These are phyloP conservation scores for Salix viminalis DNA, from an alignment of 345 rosid genomes.

Conservation along the genomic window DNA sequence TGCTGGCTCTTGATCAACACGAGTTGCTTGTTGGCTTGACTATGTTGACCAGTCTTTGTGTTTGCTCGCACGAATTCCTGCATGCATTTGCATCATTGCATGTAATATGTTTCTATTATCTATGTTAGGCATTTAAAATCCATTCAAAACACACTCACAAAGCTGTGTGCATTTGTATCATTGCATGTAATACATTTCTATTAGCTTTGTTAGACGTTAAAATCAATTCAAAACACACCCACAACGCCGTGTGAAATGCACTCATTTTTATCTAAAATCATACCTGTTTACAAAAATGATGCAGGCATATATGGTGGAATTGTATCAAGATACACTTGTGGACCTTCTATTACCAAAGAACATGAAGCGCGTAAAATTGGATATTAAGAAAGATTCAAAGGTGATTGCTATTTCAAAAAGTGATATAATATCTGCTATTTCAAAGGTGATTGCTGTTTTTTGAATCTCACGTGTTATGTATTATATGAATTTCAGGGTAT, in stretches of 20 bases:
- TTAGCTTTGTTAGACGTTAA: not conserved
- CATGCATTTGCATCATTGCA: not conserved
- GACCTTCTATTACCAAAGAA: slow-evolving; percentile 77
- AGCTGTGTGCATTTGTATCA: not conserved
- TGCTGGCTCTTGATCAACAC: not conserved
- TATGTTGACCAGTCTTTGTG: not conserved
- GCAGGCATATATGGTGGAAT: slow-evolving; percentile 92
- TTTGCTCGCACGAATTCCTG: not conserved
- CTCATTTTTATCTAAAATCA: not conserved
- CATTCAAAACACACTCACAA: not conserved
- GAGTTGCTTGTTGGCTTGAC: not conserved
- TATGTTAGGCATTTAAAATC: not conserved
- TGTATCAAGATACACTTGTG: slow-evolving; percentile 88
- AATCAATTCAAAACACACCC: not conserved
- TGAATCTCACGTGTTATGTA: slow-evolving; percentile 11
- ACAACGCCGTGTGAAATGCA: not conserved
- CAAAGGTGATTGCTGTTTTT: not conserved
- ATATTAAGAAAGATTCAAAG: slow-evolving; percentile 94
- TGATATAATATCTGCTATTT: not conserved
- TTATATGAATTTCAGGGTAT: slow-evolving; percentile 59
- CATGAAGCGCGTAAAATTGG: slow-evolving; percentile 67
- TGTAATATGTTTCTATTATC: not conserved
- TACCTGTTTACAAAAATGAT: slow-evolving; percentile 3
- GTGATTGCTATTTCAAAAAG: slow-evolving; percentile 27
- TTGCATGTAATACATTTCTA: not conserved